Base-by-base conservation (phyloP, 2,329 filamentous ascomycete genomes). In the Cladosporium sp. region DNA sequence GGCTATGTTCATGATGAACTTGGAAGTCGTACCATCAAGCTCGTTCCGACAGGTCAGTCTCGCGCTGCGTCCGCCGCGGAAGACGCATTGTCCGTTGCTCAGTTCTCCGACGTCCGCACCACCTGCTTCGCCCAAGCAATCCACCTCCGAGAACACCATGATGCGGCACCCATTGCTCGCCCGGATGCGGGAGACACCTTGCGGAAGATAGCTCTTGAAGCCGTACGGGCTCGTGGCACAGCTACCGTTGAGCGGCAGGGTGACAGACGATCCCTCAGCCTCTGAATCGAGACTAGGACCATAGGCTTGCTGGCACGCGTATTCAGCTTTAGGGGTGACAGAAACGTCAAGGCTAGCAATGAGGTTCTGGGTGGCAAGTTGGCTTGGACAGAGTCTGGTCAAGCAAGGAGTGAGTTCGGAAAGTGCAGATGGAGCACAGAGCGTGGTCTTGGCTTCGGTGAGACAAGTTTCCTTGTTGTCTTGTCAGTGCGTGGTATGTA, bases 171-270 rank as follows among this genome's bases (percentile, higher is more conserved):
- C 44, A 19, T 38, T 45, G 32, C 31, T 41, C 35, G 45, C 54
- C 7, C 32, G 22, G 18, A 44, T 49, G 13, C 43, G 40, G 19
- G 35, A 42, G 4, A 48, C 49, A 1, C 38, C 41, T 3, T 45
- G 35, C 9, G 50, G 38, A 22, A 59, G 22, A 35, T 51, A 56
- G 34, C 53, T 54, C 38, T 49, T 52, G 51, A 57, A 59, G n/a
- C 35, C 55, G 28, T 53, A 57, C 2, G 55, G 53, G 40, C 51
- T 57, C 14, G 55, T 56, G 38, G 43, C 44, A 46, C 57, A 59
- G 18, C 48, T 44, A 9, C 55, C 55, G 9, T 49, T 53, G 18
- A 56, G 55, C 16, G 45, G 33, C 31, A 57, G 32, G 2, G 34
- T 56, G 18, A 56, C 42, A 28, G 50, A 46, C 9, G 43, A 14